Evolutionary conservation across 495 filamentous ascomycete genomes (phyloP).

Genomic region (Chaetomidium leptoderma): DNA sequence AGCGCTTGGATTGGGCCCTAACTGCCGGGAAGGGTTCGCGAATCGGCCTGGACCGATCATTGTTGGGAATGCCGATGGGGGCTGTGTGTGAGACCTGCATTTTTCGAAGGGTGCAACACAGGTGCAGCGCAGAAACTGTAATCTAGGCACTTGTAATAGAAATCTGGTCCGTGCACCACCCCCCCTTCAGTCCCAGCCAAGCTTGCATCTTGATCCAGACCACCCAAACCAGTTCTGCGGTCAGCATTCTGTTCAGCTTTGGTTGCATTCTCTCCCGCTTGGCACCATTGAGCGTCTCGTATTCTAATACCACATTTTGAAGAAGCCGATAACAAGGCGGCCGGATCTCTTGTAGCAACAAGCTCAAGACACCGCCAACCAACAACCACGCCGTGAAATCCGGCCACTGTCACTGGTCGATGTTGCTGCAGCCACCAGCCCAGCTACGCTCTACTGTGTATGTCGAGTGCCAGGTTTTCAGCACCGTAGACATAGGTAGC

Average conservation of each 20-base stretch:
- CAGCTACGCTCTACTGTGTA: too few species aligned
- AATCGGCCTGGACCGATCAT: too few species aligned
- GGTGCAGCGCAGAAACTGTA: too few species aligned
- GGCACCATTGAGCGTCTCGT: background rate
- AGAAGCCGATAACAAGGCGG: too few species aligned
- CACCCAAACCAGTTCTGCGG: background rate
- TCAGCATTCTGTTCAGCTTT: constrained; percentile 2
- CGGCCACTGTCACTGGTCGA: background rate
- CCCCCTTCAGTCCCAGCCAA: background rate
- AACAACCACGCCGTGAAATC: background rate
- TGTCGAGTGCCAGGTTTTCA: too few species aligned
- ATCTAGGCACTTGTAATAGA: too few species aligned
- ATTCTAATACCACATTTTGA: background rate
- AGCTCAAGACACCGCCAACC: background rate
- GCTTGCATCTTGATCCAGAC: background rate
- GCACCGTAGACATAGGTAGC: too few species aligned
- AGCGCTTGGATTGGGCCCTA: too few species aligned
- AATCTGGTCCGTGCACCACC: background rate
- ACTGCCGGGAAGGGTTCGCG: too few species aligned
- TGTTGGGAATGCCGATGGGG: too few species aligned
- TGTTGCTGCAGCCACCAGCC: too few species aligned
- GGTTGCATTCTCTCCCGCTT: background rate
- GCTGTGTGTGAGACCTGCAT: too few species aligned
- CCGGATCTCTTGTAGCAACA: background rate
- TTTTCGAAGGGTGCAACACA: background rate